Percentiles rank a stretch among this genome's conserved stretches.
Evolutionary conservation across 306 rosid genomes (phyloP).

Genomic region (Luffa acutangula): DNA sequence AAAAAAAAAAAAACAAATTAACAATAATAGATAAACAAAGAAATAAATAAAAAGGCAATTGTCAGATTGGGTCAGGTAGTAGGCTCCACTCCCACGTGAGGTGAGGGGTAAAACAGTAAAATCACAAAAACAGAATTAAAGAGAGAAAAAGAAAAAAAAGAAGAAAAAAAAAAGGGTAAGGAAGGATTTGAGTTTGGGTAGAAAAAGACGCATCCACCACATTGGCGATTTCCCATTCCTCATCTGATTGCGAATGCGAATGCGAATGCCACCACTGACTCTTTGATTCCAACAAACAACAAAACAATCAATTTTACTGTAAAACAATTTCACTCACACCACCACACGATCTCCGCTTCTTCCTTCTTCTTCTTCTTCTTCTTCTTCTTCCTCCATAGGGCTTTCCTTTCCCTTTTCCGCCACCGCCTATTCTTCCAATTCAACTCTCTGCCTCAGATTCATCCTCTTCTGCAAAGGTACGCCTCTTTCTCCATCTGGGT

Average conservation of each 20-base stretch:
- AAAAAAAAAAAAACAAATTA: not conserved
- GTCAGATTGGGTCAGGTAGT: not conserved
- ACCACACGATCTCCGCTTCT: not conserved
- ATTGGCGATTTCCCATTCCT: not conserved
- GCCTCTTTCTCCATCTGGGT: not conserved
- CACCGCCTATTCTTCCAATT: not conserved
- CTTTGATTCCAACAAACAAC: not conserved
- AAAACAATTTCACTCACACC: not conserved
- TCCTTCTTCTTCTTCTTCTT: not conserved
- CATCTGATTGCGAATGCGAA: not conserved
- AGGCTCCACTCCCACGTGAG: conserved; percentile 7
- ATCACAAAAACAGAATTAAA: not conserved
- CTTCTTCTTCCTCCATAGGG: not conserved
- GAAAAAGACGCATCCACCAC: conserved; percentile 7
- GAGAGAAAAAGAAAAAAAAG: not conserved
- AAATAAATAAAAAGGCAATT: not conserved
- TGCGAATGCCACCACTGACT: too few relatives aligned
- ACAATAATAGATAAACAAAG: not conserved
- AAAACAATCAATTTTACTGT: not conserved
- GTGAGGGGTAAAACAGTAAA: not conserved
- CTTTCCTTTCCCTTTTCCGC: not conserved
- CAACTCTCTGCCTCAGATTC: not conserved
- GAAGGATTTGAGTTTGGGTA: not conserved
- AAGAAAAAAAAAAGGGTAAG: not conserved
- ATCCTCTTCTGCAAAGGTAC: not conserved